Evolutionary conservation across 495 filamentous ascomycete genomes (phyloP), one percentile per base, ranked within the genome.

Genomic region (Parachaetomium inaequale): DNA sequence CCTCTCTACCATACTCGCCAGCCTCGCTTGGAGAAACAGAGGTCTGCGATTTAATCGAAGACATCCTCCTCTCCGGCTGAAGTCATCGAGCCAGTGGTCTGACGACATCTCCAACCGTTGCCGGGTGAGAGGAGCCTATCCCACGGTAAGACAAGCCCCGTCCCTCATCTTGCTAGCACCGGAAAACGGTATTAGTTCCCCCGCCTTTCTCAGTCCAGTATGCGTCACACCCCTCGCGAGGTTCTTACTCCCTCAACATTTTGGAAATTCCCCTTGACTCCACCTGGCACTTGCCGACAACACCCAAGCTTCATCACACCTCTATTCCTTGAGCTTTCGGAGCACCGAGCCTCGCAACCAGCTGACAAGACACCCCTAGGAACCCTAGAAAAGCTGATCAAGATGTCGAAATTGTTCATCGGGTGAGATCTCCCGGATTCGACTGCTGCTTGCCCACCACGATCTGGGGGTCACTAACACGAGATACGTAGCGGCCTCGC

Each of bases 361-460:
- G 19, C 50, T 40, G 28, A 51, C 40, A 28, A 58, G 19, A 46
- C 42, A n/a, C n/a, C n/a, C n/a, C n/a, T n/a, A n/a, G n/a, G 10
- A 21, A 7, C 29, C 34, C 5, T 19, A 31, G 15, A 29, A 19
- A 55, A 58, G 62, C 31, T 66, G 19, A 19, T n/a, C 72, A 82
- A 66, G 58, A 96, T 96, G 92, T 84, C 91, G 31, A 96, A 96
- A 74, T 81, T 96, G 59, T 96, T 95, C 74, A 88, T 96, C 70
- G 92, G 92, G 92, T 95, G 82, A 77, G 87, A 58, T 45, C 19
- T 46, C 14, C 6, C n/a, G n/a, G 21, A 17, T 28, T 45, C 31
- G 12, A 21, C 8, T 52, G 17, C 23, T 53, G 52, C 43, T 12
- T 25, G 10, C 40, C 4, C 49, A 47, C 23, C 38, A 29, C 31